These are phyloP conservation scores for Hypocrella siamensis DNA, from an alignment of 2,329 filamentous ascomycete genomes.

Conservation along the genomic window DNA sequence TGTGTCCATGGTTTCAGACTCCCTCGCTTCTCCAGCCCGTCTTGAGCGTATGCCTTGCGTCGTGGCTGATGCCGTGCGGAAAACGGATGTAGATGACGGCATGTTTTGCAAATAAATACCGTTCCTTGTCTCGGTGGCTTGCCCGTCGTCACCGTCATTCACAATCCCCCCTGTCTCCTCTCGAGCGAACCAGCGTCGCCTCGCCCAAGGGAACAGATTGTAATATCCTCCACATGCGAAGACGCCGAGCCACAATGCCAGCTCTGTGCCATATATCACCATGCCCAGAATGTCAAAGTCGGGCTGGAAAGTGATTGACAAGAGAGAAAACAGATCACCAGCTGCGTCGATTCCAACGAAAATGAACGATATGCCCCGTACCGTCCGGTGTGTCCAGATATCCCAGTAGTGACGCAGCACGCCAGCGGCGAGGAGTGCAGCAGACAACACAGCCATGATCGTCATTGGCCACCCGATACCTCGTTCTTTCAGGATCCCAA, in stretches of 20 bases:
- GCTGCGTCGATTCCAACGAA: constrained; percentile 56
- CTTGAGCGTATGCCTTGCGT: constrained; percentile 1
- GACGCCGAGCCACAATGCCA: constrained; percentile 51
- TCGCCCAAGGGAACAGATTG: constrained; percentile 44
- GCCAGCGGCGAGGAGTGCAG: constrained; percentile 45
- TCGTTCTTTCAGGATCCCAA: constrained; percentile 26
- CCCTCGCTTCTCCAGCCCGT: too few relatives aligned
- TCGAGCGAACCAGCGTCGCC: constrained; percentile 15
- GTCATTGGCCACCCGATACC: constrained; percentile 44
- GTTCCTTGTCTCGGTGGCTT: background rate
- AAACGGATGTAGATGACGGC: constrained; percentile 48
- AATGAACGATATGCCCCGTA: constrained; percentile 55
- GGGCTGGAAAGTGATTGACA: constrained; percentile 47
- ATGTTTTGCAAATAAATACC: background rate
- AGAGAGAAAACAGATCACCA: constrained; percentile 50
- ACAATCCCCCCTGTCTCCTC: constrained; percentile 1
- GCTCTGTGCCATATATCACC: constrained; percentile 50
- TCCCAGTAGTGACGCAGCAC: constrained; percentile 56
- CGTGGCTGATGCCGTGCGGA: constrained; percentile 29
- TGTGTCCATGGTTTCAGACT: too few relatives aligned
- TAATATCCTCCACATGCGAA: constrained; percentile 51
- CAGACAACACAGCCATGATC: constrained; percentile 51
- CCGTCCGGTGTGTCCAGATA: constrained; percentile 49
- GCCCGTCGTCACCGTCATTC: background rate
- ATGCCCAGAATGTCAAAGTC: constrained; percentile 44